Conservation (phyloP, 495 filamentous ascomycete species). For the Neurospora cerealis region DNA sequence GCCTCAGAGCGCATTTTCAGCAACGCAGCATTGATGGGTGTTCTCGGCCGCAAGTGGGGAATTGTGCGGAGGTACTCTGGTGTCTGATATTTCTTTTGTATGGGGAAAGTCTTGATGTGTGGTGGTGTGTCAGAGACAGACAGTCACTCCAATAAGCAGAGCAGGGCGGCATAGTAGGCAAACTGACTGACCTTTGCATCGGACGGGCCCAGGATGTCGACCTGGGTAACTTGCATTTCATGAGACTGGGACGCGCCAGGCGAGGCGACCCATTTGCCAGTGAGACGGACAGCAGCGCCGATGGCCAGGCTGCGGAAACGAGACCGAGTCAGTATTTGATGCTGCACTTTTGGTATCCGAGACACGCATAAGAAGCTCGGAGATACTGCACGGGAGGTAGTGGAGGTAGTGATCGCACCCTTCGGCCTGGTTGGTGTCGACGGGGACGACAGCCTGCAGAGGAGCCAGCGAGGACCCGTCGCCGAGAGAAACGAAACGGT, state of each 20-base stretch:
- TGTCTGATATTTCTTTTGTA: slow-evolving; percentile 91
- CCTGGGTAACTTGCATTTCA: slow-evolving; percentile 63
- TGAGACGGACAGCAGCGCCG: slow-evolving; percentile 69
- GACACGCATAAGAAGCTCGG: slow-evolving; percentile 10
- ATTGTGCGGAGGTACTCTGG: slow-evolving; percentile 80
- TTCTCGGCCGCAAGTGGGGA: slow-evolving; percentile 80
- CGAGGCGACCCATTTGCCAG: slow-evolving; percentile 69
- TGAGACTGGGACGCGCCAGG: slow-evolving; percentile 61
- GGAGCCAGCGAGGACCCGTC: slow-evolving; percentile 77
- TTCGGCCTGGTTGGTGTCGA: slow-evolving; percentile 55
- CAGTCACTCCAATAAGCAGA: background rate
- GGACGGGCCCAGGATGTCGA: slow-evolving; percentile 63
- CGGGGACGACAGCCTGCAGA: slow-evolving; percentile 68
- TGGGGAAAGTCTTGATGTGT: slow-evolving; percentile 60
- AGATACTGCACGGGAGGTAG: slow-evolving; percentile 3
- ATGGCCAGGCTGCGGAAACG: slow-evolving; percentile 54
- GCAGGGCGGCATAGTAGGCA: slow-evolving; percentile 16
- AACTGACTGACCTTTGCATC: slow-evolving; percentile 56
- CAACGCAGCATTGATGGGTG: slow-evolving; percentile 69
- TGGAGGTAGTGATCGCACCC: slow-evolving; percentile 47
- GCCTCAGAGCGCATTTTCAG: slow-evolving; percentile 75
- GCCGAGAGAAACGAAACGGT: slow-evolving; percentile 72
- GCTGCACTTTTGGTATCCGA: slow-evolving; percentile 3
- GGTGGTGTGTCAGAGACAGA: slow-evolving; percentile 13
- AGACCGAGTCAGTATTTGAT: slow-evolving; percentile 16